phyloP scores from a whole-genome alignment of 345 rosid genomes.

The Populus deltoides region DNA sequence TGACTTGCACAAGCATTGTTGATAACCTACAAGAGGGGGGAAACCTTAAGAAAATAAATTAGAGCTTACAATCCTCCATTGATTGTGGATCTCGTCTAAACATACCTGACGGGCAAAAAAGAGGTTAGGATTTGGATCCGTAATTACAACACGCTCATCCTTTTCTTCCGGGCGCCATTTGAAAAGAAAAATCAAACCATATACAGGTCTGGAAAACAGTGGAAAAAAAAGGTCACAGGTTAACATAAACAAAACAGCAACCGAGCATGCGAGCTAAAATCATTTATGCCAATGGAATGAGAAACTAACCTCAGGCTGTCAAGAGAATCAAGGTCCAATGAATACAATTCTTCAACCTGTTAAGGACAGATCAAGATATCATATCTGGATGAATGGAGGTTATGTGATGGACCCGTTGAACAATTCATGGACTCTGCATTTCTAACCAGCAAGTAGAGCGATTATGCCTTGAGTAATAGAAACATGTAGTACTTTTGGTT shows the following conservation, averaged over 20 bases:
- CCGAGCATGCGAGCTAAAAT: not conserved
- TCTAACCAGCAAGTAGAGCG: not conserved
- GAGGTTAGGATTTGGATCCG: slow-evolving; percentile 72
- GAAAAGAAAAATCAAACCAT: slow-evolving; percentile 94
- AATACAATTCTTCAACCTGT: slow-evolving; percentile 96
- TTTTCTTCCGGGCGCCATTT: slow-evolving; percentile 93
- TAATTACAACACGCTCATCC: slow-evolving; percentile 80
- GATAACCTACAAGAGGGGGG: slow-evolving; percentile 51
- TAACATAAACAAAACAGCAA: not conserved
- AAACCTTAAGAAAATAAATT: not conserved
- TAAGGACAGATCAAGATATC: slow-evolving; percentile 10
- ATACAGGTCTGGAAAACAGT: slow-evolving; percentile 63
- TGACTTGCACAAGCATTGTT: slow-evolving; percentile 99
- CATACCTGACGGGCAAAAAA: slow-evolving; percentile 93
- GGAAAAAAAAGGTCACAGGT: not conserved
- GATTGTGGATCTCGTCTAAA: not conserved
- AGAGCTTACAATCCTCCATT: not conserved
- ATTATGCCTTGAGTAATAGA: not conserved
- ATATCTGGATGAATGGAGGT: not conserved
- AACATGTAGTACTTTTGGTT: not conserved
- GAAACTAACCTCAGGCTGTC: slow-evolving; percentile 68
- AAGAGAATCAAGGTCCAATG: slow-evolving; percentile 84
- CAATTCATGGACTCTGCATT: not conserved
- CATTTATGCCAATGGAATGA: not conserved
- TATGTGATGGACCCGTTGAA: not conserved